phyloP scores from a whole-genome alignment of 331 rosid genomes.

The Phaseolus coccineus region DNA sequence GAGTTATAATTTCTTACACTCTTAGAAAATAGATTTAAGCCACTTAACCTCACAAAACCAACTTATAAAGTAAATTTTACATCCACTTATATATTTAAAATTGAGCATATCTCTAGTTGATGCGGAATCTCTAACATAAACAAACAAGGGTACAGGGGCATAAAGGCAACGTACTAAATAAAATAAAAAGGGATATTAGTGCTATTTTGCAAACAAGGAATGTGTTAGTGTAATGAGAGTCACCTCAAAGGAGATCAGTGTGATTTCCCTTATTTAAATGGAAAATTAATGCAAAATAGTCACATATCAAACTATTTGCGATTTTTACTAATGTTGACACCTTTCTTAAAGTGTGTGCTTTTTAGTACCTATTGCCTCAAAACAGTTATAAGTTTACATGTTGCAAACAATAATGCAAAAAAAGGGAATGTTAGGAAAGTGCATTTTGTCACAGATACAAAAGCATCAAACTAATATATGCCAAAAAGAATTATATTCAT shows the following conservation, averaged over 20 bases:
- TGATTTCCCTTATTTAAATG: neutral
- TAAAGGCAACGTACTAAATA: neutral
- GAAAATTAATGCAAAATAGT: constrained; percentile 23
- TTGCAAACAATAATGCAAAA: constrained; percentile 1
- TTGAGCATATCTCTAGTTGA: no score
- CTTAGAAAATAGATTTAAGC: no score
- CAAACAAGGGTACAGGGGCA: neutral
- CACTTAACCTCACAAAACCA: no score
- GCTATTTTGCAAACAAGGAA: neutral
- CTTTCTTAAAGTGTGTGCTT: neutral
- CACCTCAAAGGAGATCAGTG: neutral
- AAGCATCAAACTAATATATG: constrained; percentile 8
- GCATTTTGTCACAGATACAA: neutral
- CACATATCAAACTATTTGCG: neutral
- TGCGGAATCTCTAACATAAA: neutral
- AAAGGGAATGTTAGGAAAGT: constrained; percentile 16
- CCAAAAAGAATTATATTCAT: constrained; percentile 4
- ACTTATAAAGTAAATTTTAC: no score
- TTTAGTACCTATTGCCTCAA: neutral
- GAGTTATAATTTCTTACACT: no score
- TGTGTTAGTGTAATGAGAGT: neutral
- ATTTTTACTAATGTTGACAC: neutral
- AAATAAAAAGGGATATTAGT: neutral
- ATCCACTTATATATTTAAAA: no score
- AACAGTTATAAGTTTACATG: neutral